phyloP scores from a whole-genome alignment of 768 basidiomycete species.

The Boletus reticulatus region DNA sequence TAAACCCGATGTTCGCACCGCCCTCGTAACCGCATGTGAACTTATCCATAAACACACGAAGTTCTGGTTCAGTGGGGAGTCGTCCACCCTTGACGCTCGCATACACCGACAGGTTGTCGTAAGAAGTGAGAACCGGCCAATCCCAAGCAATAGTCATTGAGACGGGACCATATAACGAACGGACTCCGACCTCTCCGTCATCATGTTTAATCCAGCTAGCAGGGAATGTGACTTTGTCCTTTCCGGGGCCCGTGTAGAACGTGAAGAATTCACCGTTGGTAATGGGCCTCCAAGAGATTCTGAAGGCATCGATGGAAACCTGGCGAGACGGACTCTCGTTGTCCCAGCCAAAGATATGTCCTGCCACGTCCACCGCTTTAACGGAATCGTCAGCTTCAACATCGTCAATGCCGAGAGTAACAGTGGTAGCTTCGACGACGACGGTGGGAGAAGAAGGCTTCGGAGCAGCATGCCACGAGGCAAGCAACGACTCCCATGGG shows the following conservation, averaged over 20 bases:
- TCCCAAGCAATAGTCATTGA: constrained; percentile 69
- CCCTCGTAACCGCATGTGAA: constrained; percentile 74
- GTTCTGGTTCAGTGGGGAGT: constrained; percentile 87
- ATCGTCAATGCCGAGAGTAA: constrained; percentile 84
- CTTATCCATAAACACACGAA: constrained; percentile 73
- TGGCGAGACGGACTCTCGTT: constrained; percentile 75
- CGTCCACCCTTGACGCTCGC: constrained; percentile 89
- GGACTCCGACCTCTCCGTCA: constrained; percentile 47
- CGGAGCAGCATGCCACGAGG: constrained; percentile 46
- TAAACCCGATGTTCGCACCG: constrained; percentile 81
- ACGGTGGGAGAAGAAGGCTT: constrained; percentile 44
- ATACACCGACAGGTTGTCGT: constrained; percentile 74
- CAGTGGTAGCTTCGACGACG: constrained; percentile 52
- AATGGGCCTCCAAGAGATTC: constrained; percentile 81
- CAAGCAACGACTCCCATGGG: constrained; percentile 58
- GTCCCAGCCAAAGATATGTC: constrained; percentile 91
- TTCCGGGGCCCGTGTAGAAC: constrained; percentile 51
- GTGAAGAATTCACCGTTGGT: constrained; percentile 84
- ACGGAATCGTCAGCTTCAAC: constrained; percentile 62
- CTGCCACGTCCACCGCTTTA: constrained; percentile 37
- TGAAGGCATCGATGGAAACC: constrained; percentile 66
- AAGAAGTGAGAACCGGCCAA: constrained; percentile 87
- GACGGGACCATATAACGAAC: constrained; percentile 86
- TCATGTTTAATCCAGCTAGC: constrained; percentile 24
- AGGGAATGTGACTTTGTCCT: constrained; percentile 38